These are phyloP conservation scores for Talaromyces sp. DNA, from an alignment of 2,329 filamentous ascomycete species.

Conservation along the genomic window DNA sequence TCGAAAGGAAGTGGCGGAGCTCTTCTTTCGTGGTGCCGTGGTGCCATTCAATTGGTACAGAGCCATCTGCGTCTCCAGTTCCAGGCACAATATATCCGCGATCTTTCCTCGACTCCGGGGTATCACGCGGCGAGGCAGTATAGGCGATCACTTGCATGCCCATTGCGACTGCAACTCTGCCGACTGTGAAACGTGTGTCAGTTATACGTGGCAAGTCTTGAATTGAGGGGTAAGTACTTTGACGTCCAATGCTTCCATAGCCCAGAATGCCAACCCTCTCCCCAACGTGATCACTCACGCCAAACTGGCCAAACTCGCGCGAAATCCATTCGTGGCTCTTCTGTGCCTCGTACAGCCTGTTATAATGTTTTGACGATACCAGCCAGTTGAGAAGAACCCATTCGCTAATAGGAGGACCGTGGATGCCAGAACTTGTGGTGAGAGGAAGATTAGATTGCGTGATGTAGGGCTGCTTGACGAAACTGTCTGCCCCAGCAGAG, in stretches of 20 bases:
- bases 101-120: slow-evolving; percentile 61
- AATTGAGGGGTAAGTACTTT: slow-evolving; percentile 35
- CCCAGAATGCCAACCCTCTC: slow-evolving; percentile 57
- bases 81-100: slow-evolving; percentile 62
- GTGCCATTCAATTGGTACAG: slow-evolving; percentile 53
- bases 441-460: slow-evolving; percentile 49
- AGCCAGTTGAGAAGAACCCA: slow-evolving; percentile 62
- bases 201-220: not conserved
- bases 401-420: slow-evolving; percentile 62
- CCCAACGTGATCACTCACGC: slow-evolving; percentile 48
- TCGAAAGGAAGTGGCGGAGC: slow-evolving; percentile 50
- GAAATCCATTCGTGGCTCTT: slow-evolving; percentile 49
- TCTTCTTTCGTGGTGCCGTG: slow-evolving; percentile 48
- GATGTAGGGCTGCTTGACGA: slow-evolving; percentile 50
- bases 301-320: not conserved
- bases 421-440: slow-evolving; percentile 52
- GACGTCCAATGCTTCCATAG: slow-evolving; percentile 59
- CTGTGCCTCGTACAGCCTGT: slow-evolving; percentile 53
- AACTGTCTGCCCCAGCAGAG: slow-evolving; percentile 54
- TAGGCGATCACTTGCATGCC: slow-evolving; percentile 72
- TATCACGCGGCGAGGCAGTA: slow-evolving; percentile 64
- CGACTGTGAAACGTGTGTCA: slow-evolving; percentile 34
- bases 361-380: slow-evolving; percentile 52
- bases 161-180: slow-evolving; percentile 55
- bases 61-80: slow-evolving; percentile 57